phyloP scores from a whole-genome alignment of 2,329 filamentous ascomycete genomes.

The Botrytis fragariae region DNA sequence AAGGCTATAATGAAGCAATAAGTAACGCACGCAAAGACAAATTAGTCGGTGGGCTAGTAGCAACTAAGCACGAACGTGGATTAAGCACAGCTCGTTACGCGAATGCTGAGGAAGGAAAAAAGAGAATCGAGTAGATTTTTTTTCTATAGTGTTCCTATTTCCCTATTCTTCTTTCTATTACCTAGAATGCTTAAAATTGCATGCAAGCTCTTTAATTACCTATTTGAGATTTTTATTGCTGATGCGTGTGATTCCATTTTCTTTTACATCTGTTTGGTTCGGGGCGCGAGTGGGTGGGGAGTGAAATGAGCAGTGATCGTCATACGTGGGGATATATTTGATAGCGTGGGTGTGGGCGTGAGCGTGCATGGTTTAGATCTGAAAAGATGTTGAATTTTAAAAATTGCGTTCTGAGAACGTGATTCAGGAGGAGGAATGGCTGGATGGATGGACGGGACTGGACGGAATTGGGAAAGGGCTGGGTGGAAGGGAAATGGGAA shows the following conservation, averaged over 20 bases:
- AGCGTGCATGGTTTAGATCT: conserved; percentile 9
- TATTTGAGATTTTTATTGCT: neutral
- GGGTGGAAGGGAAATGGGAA: neutral
- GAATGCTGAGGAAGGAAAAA: conserved; percentile 95
- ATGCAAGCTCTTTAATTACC: neutral
- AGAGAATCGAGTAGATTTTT: conserved; percentile 70
- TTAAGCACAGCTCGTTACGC: conserved; percentile 78
- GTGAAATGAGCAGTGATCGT: neutral
- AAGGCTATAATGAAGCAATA: conserved; percentile 86
- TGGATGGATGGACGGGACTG: neutral
- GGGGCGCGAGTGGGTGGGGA: neutral
- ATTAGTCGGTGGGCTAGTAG: conserved; percentile 73
- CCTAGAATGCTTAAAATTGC: conserved; percentile 1
- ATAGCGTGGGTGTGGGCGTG: neutral
- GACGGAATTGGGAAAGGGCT: neutral
- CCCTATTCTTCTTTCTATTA: neutral
- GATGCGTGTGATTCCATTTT: neutral
- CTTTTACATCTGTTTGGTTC: neutral
- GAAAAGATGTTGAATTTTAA: conserved; percentile 3
- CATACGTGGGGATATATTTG: neutral
- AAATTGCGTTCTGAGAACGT: neutral
- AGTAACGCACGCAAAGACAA: conserved; percentile 78
- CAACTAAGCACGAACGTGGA: conserved; percentile 69
- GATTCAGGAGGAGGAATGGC: neutral
- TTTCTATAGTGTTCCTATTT: neutral